Evolutionary conservation across 2,329 filamentous ascomycete species (phyloP).

Genomic region (Phaeomoniella chlamydospora): DNA sequence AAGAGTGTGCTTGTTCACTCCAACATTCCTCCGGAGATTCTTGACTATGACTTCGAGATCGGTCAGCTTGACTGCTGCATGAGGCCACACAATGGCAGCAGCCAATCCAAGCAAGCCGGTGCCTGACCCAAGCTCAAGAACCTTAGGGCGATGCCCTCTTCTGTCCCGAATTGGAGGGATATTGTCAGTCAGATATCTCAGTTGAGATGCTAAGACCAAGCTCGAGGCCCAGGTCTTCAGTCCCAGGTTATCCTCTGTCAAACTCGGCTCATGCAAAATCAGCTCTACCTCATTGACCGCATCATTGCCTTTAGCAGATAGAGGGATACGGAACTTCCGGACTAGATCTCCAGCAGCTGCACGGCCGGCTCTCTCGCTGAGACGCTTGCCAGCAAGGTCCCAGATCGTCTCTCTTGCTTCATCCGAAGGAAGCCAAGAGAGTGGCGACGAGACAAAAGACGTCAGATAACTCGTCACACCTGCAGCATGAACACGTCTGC

Average conservation of each 20-base stretch:
- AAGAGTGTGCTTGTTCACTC: conserved; percentile 46
- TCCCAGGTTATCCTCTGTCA: conserved; percentile 78
- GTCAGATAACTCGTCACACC: conserved; percentile 31
- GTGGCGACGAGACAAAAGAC: conserved; percentile 27
- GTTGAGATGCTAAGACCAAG: conserved; percentile 64
- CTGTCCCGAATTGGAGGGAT: conserved; percentile 12
- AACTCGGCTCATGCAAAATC: conserved; percentile 66
- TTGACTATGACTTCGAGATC: conserved; percentile 73
- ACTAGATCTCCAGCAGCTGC: conserved; percentile 51
- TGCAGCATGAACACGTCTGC: conserved; percentile 19
- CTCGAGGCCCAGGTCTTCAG: conserved; percentile 94
- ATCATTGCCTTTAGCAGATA: conserved; percentile 17
- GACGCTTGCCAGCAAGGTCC: conserved; percentile 62
- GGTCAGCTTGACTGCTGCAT: conserved; percentile 55
- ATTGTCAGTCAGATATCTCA: conserved; percentile 27
- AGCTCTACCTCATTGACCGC: conserved; percentile 41
- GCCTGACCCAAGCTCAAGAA: conserved; percentile 74
- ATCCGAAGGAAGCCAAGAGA: conserved; percentile 30
- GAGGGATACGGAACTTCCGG: conserved; percentile 44
- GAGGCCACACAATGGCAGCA: conserved; percentile 54
- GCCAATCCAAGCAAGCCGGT: conserved; percentile 85
- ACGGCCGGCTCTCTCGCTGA: conserved; percentile 77
- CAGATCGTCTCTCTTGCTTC: conserved; percentile 37
- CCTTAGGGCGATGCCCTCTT: conserved; percentile 20
- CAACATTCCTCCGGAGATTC: conserved; percentile 64